Conservation (phyloP, 805 yeast species). For the Metschnikowia cerradonensis region DNA sequence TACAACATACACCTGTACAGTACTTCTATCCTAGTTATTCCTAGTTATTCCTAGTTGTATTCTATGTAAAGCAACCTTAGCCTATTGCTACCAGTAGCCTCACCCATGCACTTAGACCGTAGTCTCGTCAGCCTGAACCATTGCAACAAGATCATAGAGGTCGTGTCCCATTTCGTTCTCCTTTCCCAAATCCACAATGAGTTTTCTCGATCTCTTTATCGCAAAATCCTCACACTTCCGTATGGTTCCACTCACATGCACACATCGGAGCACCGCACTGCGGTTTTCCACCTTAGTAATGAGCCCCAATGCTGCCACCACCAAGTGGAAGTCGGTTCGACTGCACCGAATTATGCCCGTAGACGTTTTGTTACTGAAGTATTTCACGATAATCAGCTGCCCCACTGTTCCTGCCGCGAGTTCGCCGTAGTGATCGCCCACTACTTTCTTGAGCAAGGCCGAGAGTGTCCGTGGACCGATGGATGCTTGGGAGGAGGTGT, state of each 20-base stretch:
- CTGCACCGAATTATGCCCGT: conserved; percentile 81
- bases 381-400: conserved; percentile 60
- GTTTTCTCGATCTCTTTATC: conserved; percentile 42
- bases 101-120: not conserved
- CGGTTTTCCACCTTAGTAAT: conserved; percentile 48
- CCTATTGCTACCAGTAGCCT: not conserved
- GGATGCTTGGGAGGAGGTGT: conserved; percentile 45
- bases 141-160: conserved; percentile 11
- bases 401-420: conserved; percentile 65
- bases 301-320: conserved; percentile 64
- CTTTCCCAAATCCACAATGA: conserved; percentile 23
- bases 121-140: conserved; percentile 10
- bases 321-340: conserved; percentile 55
- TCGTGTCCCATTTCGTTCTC: conserved; percentile 9
- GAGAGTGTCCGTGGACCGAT: conserved; percentile 49
- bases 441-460: conserved; percentile 49
- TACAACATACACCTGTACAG: too few relatives aligned
- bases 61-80: not conserved
- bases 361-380: conserved; percentile 75
- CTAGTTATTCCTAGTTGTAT: too few relatives aligned
- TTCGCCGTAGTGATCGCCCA: conserved; percentile 74
- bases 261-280: conserved; percentile 53
- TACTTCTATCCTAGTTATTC: too few relatives aligned
- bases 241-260: conserved; percentile 81
- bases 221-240: conserved; percentile 75